Evolutionary conservation across 1,139 yeast genomes (phyloP).

Genomic region (Magnusiomyces magnusii): DNA sequence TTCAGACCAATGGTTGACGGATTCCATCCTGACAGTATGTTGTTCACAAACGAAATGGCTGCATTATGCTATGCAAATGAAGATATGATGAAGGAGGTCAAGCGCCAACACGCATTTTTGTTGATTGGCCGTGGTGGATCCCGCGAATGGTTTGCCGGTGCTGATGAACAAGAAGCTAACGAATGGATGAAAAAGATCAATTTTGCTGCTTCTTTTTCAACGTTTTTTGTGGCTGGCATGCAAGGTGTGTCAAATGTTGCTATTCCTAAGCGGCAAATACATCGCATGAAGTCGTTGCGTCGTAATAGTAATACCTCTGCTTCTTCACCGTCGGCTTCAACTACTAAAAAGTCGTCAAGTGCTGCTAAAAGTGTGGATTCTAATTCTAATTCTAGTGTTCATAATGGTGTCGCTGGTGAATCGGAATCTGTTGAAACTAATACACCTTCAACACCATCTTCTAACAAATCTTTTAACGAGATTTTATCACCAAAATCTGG

Average conservation of each 20-base stretch:
- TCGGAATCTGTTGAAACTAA: not conserved
- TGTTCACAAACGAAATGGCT: slow-evolving; percentile 34
- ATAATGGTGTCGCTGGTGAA: not conserved
- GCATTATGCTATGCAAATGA: slow-evolving; percentile 23
- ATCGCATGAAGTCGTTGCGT: slow-evolving; percentile 3
- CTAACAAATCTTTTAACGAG: not conserved
- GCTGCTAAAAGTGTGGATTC: not conserved
- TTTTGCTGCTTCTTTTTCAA: slow-evolving; percentile 45
- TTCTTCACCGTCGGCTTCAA: not conserved
- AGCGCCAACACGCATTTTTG: slow-evolving; percentile 23
- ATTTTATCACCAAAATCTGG: not conserved
- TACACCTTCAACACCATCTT: not conserved
- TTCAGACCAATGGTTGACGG: slow-evolving; percentile 34
- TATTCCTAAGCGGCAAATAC: not conserved
- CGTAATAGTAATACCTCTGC: not conserved
- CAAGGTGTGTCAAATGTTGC: slow-evolving; percentile 15
- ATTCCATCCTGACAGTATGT: slow-evolving; percentile 33
- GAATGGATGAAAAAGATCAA: slow-evolving; percentile 55
- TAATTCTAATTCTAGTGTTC: not conserved
- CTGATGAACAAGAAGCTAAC: slow-evolving; percentile 35
- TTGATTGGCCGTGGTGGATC: slow-evolving; percentile 32
- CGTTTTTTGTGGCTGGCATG: slow-evolving; percentile 33
- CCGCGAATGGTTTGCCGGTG: slow-evolving; percentile 35
- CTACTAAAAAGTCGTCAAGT: not conserved
- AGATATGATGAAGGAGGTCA: slow-evolving; percentile 9